Conservation (phyloP, 495 filamentous ascomycete genomes). For the Hypoxylon trugodes region DNA sequence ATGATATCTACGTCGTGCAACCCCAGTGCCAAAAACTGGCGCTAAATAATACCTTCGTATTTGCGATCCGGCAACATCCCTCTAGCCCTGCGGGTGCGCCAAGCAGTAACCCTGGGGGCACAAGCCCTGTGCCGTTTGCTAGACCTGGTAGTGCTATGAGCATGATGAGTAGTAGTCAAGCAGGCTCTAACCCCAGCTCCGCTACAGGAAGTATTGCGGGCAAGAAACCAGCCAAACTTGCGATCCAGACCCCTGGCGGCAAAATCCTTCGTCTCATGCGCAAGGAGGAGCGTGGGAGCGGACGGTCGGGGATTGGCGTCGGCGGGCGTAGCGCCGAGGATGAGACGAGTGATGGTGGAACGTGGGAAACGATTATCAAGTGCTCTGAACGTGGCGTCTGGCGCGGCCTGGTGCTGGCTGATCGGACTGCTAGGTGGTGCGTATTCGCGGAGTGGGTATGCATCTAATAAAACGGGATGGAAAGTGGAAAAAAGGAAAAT, state of each 20-base stretch:
- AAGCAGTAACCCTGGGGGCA: conserved; percentile 61
- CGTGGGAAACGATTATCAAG: conserved; percentile 98
- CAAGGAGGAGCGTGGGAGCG: conserved; percentile 79
- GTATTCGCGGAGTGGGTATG: conserved; percentile 97
- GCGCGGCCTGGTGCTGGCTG: conserved; percentile 92
- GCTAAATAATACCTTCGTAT: conserved; percentile 97
- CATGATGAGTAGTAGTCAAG: conserved; percentile 73
- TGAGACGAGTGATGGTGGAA: conserved; percentile 74
- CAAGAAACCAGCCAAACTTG: conserved; percentile 92
- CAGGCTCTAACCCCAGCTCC: conserved; percentile 64
- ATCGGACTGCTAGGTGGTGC: conserved; percentile 96
- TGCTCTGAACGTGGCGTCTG: conserved; percentile 90
- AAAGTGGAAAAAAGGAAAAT: no score
- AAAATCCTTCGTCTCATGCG: conserved; percentile 92
- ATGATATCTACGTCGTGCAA: conserved; percentile 95
- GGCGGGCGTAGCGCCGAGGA: conserved; percentile 58
- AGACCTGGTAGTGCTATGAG: conserved; percentile 84
- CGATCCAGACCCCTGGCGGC: conserved; percentile 93
- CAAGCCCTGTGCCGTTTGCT: conserved; percentile 73
- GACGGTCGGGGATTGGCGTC: conserved; percentile 50
- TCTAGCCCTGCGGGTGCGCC: conserved; percentile 60
- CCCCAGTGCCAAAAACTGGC: conserved; percentile 89
- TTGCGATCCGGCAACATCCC: conserved; percentile 91
- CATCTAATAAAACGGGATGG: conserved; percentile 1
- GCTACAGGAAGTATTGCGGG: conserved; percentile 50